Conservation (phyloP, 306 rosid species). For the Arachis hypogaea region DNA sequence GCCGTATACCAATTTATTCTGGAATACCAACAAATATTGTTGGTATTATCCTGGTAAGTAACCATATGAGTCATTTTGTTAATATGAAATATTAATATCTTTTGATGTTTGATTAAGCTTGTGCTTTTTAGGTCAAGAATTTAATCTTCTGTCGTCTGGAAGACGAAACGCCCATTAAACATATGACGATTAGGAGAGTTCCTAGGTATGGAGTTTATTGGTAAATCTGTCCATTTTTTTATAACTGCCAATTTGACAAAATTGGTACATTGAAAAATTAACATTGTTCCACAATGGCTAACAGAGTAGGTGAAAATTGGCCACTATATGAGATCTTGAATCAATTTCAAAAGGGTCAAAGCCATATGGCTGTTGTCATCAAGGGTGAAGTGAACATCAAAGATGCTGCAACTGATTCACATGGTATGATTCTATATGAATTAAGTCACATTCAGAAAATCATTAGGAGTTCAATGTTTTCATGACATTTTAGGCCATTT, state of each 20-base stretch:
- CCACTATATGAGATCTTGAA: constrained; percentile 76
- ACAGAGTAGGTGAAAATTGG: constrained; percentile 65
- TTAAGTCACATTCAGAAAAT: not conserved
- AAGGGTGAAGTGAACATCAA: constrained; percentile 42
- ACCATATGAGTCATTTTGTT: not conserved
- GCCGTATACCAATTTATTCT: constrained; percentile 66
- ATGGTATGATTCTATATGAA: constrained; percentile 26
- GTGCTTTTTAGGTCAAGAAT: constrained; percentile 56
- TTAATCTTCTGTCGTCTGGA: constrained; percentile 63
- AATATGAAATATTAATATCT: not conserved
- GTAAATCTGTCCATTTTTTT: too few species aligned
- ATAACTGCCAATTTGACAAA: too few species aligned
- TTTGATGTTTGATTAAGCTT: not conserved
- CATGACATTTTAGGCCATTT: not conserved
- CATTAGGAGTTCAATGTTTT: not conserved
- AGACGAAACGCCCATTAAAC: constrained; percentile 69
- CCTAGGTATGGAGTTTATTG: constrained; percentile 48
- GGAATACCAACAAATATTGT: constrained; percentile 59
- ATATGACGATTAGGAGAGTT: constrained; percentile 59
- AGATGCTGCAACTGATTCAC: constrained; percentile 31
- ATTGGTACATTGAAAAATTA: not conserved
- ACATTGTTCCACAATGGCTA: constrained; percentile 13
- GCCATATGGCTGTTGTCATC: constrained; percentile 77
- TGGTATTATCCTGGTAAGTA: constrained; percentile 69
- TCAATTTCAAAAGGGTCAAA: constrained; percentile 62